phyloP scores from a whole-genome alignment of 208 protist species.

The Acanthamoeba divionensis region DNA sequence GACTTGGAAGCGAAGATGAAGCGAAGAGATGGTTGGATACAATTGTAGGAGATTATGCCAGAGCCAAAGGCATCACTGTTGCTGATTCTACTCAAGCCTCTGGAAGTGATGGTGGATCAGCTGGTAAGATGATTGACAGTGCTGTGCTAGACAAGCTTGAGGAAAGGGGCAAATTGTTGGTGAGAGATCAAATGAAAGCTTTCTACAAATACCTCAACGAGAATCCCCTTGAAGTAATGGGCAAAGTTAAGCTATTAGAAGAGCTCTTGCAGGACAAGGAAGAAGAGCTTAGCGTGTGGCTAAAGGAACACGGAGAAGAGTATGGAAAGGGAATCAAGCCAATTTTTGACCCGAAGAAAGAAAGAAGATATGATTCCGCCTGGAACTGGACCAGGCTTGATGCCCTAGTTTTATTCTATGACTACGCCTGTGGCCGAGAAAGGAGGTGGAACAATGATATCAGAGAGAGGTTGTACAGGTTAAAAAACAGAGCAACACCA shows the following conservation, averaged over 20 bases:
- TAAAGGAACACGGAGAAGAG: slow-evolving; percentile 65
- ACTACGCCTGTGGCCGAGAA: slow-evolving; percentile 53
- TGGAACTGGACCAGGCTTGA: slow-evolving; percentile 81
- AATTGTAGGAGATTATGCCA: slow-evolving; percentile 59
- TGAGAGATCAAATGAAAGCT: slow-evolving; percentile 63
- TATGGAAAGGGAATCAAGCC: slow-evolving; percentile 73
- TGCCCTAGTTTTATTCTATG: slow-evolving; percentile 54
- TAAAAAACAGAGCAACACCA: slow-evolving; percentile 54
- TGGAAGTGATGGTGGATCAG: neutral
- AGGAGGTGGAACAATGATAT: slow-evolving; percentile 55
- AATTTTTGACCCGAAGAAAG: slow-evolving; percentile 67
- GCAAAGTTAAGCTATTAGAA: slow-evolving; percentile 47
- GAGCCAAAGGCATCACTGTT: slow-evolving; percentile 46
- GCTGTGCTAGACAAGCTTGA: neutral
- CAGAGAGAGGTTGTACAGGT: slow-evolving; percentile 47
- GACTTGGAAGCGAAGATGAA: slow-evolving; percentile 67
- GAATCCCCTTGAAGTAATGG: slow-evolving; percentile 42
- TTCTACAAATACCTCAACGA: slow-evolving; percentile 64
- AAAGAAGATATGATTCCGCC: slow-evolving; percentile 71
- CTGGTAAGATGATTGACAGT: neutral
- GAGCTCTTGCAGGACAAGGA: slow-evolving; percentile 27
- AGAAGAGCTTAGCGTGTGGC: slow-evolving; percentile 29
- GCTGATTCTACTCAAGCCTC: neutral
- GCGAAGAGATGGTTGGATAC: slow-evolving; percentile 72
- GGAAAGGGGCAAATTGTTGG: slow-evolving; percentile 11